Percentiles rank a stretch among this genome's conserved stretches.
Conservation (phyloP, 768 basidiomycete genomes). For the Royoungia palumana region DNA sequence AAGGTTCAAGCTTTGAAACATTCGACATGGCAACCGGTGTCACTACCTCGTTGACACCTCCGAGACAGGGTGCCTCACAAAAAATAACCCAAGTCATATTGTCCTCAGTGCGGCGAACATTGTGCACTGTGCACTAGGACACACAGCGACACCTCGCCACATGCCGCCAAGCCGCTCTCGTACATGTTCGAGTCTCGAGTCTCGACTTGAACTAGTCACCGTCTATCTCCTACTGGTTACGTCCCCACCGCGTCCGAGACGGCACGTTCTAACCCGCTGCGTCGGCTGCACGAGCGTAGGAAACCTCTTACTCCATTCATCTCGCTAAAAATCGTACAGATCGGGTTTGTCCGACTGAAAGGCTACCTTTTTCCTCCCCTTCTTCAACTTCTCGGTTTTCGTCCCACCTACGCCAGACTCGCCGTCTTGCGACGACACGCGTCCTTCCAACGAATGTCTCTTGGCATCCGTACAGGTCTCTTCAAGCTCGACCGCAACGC, state of each 20-base stretch:
- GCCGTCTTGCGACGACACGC: slow-evolving; percentile 6
- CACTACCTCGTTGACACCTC: slow-evolving; percentile 8
- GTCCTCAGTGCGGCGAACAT: no score
- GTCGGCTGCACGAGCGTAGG: no score
- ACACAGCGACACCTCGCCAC: no score
- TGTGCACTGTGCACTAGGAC: no score
- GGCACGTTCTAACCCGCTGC: no score
- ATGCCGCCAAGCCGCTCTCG: no score
- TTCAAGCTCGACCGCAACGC: slow-evolving; percentile 47
- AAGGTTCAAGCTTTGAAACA: slow-evolving; percentile 17
- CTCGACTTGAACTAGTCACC: no score
- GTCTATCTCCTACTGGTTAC: no score
- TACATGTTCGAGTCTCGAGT: no score
- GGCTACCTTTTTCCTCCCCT: slow-evolving; percentile 62
- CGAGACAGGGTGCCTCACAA: slow-evolving; percentile 1
- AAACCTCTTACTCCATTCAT: neutral
- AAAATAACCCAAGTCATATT: neutral
- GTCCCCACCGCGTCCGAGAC: no score
- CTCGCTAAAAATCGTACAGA: slow-evolving; percentile 65
- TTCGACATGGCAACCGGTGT: slow-evolving; percentile 1
- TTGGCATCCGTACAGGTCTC: slow-evolving; percentile 9
- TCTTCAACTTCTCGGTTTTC: slow-evolving; percentile 36
- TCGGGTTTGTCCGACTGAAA: slow-evolving; percentile 68
- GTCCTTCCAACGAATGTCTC: slow-evolving; percentile 2
- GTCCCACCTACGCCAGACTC: slow-evolving; percentile 3